Conservation (phyloP, 2,329 filamentous ascomycete genomes). For the Coniochaeta sp. region DNA sequence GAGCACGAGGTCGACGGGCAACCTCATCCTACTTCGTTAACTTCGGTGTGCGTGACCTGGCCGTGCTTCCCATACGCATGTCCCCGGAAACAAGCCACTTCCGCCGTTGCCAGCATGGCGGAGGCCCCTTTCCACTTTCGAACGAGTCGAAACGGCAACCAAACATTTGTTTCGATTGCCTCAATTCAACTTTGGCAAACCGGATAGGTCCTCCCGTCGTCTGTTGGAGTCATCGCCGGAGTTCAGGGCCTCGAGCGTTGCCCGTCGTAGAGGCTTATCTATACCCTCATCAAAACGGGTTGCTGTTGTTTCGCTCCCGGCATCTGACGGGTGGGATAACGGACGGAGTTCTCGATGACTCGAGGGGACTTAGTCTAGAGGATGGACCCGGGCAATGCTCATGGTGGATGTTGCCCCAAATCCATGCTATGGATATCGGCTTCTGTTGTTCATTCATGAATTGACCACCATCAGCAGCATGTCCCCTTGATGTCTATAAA, state of each 20-base stretch:
- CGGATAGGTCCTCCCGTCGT: not conserved
- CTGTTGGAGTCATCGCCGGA: not conserved
- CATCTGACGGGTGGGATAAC: not conserved
- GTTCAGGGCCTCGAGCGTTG: not conserved
- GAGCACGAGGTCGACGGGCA: no score
- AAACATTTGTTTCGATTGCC: not conserved
- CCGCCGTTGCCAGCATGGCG: not conserved
- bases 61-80: not conserved
- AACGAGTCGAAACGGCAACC: no score
- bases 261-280: not conserved
- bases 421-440: no score
- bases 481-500: no score
- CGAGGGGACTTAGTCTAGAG: not conserved
- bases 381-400: not conserved
- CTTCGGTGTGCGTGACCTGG: not conserved
- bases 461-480: no score
- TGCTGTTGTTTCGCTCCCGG: not conserved
- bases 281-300: not conserved
- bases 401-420: no score
- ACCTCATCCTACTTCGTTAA: not conserved
- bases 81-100: not conserved
- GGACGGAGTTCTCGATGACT: not conserved
- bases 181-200: not conserved
- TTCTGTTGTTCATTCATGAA: no score
- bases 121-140: not conserved